phyloP scores from a whole-genome alignment of 2,329 filamentous ascomycete species.

The Lizonia empirigonia region DNA sequence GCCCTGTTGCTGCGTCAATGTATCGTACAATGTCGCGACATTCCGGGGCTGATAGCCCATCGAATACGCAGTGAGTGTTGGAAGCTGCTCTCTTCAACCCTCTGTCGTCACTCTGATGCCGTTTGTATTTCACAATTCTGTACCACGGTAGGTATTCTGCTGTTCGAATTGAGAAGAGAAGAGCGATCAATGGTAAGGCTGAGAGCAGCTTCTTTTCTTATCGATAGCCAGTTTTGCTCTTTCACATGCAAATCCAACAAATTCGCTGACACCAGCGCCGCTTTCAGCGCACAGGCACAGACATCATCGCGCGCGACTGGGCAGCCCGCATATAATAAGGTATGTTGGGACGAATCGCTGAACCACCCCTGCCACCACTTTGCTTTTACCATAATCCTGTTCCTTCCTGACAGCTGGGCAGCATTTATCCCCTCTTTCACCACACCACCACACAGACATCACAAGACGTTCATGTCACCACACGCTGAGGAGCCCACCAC shows the following conservation, averaged over 20 bases:
- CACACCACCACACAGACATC: conserved; percentile 13
- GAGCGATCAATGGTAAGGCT: neutral
- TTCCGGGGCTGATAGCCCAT: conserved; percentile 9
- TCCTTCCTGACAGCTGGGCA: conserved; percentile 13
- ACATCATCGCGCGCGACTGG: conserved; percentile 23
- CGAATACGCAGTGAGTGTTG: neutral
- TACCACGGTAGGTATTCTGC: no score
- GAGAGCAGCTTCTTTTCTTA: conserved; percentile 14
- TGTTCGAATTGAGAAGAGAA: neutral
- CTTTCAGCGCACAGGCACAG: conserved; percentile 33
- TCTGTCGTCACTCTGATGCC: conserved; percentile 11
- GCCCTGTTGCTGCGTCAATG: conserved; percentile 22
- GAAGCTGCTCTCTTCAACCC: conserved; percentile 3
- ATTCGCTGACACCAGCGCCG: conserved; percentile 27
- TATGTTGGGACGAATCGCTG: conserved; percentile 15
- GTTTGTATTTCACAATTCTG: neutral
- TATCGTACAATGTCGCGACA: conserved; percentile 24
- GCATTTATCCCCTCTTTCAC: conserved; percentile 11
- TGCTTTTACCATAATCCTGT: conserved; percentile 13
- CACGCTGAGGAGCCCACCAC: conserved; percentile 42
- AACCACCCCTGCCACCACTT: conserved; percentile 20
- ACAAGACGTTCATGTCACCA: conserved; percentile 33
- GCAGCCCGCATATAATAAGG: conserved; percentile 35
- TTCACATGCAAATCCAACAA: conserved; percentile 32
- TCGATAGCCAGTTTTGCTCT: conserved; percentile 25